Percentiles rank a stretch among this genome's conserved stretches.
phyloP scores from a whole-genome alignment of 768 basidiomycete species.

The Paxillus involutus region DNA sequence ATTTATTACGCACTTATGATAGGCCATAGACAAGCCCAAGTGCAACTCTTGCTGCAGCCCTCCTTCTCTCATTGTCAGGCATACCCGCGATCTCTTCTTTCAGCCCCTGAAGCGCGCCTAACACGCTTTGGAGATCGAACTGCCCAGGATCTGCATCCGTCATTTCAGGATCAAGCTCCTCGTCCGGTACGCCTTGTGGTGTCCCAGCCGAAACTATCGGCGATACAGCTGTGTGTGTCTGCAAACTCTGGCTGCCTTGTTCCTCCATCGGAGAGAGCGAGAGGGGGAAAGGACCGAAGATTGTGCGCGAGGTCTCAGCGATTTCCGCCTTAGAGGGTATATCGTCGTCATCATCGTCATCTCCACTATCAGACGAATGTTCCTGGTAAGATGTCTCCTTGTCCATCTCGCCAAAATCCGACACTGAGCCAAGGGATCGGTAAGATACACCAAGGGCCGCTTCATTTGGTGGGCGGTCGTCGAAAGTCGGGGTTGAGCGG shows the following conservation, averaged over 20 bases:
- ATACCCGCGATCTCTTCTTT: constrained; percentile 75
- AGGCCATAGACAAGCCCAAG: constrained; percentile 74
- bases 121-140: constrained; percentile 63
- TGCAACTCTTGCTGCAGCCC: constrained; percentile 70
- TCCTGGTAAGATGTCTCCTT: constrained; percentile 25
- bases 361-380: not conserved
- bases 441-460: constrained; percentile 34
- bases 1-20: not conserved
- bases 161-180: constrained; percentile 26
- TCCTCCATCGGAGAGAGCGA: constrained; percentile 19
- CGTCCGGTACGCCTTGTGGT: constrained; percentile 26
- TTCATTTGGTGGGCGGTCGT: constrained; percentile 19
- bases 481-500: constrained; percentile 24
- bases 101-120: constrained; percentile 64
- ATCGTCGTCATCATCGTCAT: constrained; percentile 22
- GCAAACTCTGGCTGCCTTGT: constrained; percentile 1
- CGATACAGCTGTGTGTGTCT: not conserved
- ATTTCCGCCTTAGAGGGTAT: constrained; percentile 53
- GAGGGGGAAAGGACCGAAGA: constrained; percentile 41
- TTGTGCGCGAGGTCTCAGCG: constrained; percentile 43
- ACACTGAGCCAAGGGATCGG: constrained; percentile 56
- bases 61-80: constrained; percentile 57
- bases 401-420: constrained; percentile 54
- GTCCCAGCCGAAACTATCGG: constrained; percentile 10
- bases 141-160: constrained; percentile 40